These are phyloP conservation scores for Plasmodium relictum DNA, from an alignment of 169 alveolate species.

Conservation along the genomic window DNA sequence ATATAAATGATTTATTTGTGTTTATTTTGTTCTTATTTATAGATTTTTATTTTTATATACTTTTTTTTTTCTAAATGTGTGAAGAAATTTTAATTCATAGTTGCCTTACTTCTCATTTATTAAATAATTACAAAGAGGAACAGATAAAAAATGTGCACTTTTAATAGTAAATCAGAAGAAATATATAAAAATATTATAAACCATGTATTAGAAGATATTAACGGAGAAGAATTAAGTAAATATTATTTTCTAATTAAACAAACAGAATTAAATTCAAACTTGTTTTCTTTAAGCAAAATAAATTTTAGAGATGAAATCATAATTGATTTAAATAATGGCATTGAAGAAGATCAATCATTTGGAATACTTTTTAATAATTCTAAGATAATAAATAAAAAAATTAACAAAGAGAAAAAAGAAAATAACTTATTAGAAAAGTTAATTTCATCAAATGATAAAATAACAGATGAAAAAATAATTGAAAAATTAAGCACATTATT, in stretches of 20 bases:
- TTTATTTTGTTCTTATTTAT: background rate
- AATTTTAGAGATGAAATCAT: conserved; percentile 55
- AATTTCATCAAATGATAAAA: conserved; percentile 15
- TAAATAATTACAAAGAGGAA: too few species aligned
- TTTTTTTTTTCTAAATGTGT: too few species aligned
- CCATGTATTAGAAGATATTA: conserved; percentile 12
- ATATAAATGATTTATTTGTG: background rate
- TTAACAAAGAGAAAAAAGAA: conserved; percentile 46
- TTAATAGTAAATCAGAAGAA: conserved; percentile 11
- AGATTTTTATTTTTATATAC: too few species aligned
- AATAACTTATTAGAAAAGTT: conserved; percentile 25
- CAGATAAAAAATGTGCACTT: conserved; percentile 38
- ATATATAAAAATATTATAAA: conserved; percentile 33
- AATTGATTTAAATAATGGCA: conserved; percentile 20
- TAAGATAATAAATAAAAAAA: conserved; percentile 30
- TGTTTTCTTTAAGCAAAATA: conserved; percentile 57
- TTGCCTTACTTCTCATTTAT: too few species aligned
- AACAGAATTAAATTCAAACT: background rate
- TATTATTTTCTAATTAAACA: conserved; percentile 65
- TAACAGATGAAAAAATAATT: conserved; percentile 39
- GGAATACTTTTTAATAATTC: conserved; percentile 40
- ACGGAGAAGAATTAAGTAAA: conserved; percentile 10
- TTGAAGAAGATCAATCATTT: conserved; percentile 48
- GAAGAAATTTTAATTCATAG: too few species aligned
- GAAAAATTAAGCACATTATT: conserved; percentile 32